These are phyloP conservation scores for Brassica rapa DNA, from an alignment of 345 rosid species.

Conservation along the genomic window DNA sequence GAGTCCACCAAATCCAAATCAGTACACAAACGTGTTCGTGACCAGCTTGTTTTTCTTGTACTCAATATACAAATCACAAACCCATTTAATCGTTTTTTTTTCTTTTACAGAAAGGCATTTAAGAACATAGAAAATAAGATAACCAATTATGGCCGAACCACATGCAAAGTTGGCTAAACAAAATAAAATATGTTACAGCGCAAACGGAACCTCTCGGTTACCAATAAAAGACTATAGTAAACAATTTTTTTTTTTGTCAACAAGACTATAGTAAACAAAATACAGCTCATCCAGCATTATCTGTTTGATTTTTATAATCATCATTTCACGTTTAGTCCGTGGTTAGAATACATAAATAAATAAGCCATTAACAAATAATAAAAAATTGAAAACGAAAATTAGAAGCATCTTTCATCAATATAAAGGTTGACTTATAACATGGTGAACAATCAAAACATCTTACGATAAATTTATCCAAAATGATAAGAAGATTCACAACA, in stretches of 20 bases:
- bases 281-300: not conserved
- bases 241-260: too few relatives aligned
- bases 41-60: too few relatives aligned
- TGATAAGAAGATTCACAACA: constrained; percentile 1
- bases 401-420: not conserved
- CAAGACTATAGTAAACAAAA: not conserved
- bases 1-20: not conserved
- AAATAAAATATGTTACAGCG: not conserved
- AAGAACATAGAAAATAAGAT: not conserved
- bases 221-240: not conserved
- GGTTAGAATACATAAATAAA: not conserved
- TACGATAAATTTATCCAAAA: not conserved
- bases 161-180: not conserved
- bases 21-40: too few relatives aligned
- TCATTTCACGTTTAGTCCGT: not conserved
- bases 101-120: not conserved
- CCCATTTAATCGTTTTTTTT: not conserved
- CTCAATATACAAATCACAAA: not conserved
- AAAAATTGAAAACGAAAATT: not conserved
- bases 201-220: not conserved
- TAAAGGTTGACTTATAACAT: not conserved
- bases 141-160: not conserved
- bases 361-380: not conserved
- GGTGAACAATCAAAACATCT: not conserved
- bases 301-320: not conserved